phyloP scores from a whole-genome alignment of 352 stramenopile genomes.

The Thraustochytrium sp. region DNA sequence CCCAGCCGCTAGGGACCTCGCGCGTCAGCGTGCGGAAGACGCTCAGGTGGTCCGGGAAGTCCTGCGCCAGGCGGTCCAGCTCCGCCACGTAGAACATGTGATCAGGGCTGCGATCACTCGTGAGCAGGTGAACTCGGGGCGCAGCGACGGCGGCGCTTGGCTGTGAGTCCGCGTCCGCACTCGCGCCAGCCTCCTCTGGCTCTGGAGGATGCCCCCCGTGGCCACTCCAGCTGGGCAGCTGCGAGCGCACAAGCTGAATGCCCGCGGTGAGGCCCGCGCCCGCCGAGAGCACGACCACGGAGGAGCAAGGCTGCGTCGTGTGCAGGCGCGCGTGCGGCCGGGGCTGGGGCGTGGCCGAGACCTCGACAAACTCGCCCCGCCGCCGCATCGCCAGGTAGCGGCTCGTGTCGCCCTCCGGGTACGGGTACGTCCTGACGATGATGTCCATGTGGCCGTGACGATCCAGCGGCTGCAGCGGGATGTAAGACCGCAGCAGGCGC shows the following conservation, averaged over 20 bases:
- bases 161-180: background rate
- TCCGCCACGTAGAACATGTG: slow-evolving; percentile 32
- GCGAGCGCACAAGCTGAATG: background rate
- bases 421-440: slow-evolving; percentile 31
- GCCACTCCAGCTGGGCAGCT: too few species aligned
- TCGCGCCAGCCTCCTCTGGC: background rate
- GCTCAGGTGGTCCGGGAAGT: background rate
- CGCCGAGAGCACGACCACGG: background rate
- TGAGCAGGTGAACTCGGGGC: background rate
- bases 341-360: background rate
- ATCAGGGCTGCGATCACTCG: background rate
- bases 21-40: slow-evolving; percentile 31
- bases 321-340: background rate
- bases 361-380: background rate
- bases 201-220: too few species aligned
- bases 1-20: background rate
- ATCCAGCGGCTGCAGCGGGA: slow-evolving; percentile 24
- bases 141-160: background rate
- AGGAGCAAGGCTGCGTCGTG: background rate
- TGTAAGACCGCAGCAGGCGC: background rate
- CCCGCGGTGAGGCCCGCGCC: background rate
- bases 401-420: slow-evolving; percentile 4
- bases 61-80: background rate
- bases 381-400: background rate
- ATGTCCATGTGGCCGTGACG: slow-evolving; percentile 15